Percentiles rank a stretch among this genome's conserved stretches.
Evolutionary conservation across 441 rosid species (phyloP).

Genomic region (Pelargonium myrrhifolium): DNA sequence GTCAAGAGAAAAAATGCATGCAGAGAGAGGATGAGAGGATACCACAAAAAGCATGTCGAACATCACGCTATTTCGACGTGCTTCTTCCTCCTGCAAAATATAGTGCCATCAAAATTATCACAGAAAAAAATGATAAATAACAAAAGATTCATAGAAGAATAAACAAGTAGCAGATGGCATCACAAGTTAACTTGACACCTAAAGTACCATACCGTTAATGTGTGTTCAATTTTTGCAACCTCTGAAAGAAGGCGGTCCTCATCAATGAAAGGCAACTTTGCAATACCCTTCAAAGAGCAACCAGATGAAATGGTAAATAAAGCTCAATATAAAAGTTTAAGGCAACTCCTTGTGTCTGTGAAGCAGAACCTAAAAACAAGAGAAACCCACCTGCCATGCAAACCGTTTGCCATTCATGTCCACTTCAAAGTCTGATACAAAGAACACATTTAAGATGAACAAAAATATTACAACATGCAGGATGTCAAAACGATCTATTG

Average conservation of each 20-base stretch:
- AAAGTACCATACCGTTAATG: slow-evolving; percentile 54
- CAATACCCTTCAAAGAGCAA: slow-evolving; percentile 55
- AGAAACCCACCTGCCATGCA: slow-evolving; percentile 71
- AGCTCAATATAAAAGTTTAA: not conserved
- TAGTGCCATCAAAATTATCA: slow-evolving; percentile 5
- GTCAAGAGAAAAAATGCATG: slow-evolving; percentile 60
- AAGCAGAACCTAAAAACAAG: slow-evolving; percentile 10
- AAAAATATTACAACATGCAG: slow-evolving; percentile 16
- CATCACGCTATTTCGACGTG: slow-evolving; percentile 63
- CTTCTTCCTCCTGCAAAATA: slow-evolving; percentile 64
- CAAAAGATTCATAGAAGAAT: not conserved
- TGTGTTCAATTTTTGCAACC: slow-evolving; percentile 54
- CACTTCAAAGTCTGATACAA: slow-evolving; percentile 67
- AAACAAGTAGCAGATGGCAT: not conserved
- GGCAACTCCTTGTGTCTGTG: not conserved
- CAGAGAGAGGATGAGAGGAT: slow-evolving; percentile 67
- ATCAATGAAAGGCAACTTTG: slow-evolving; percentile 85
- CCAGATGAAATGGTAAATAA: slow-evolving; percentile 13
- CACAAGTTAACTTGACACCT: slow-evolving; percentile 6
- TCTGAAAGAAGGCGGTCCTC: slow-evolving; percentile 78
- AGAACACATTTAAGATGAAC: slow-evolving; percentile 9
- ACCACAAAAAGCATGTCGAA: slow-evolving; percentile 72
- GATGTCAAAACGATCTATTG: slow-evolving; percentile 13
- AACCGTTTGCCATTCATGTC: slow-evolving; percentile 94
- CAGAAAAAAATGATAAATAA: not conserved